Base-by-base conservation (phyloP, 129 eudicot species). In the Helianthus tuberosus region DNA sequence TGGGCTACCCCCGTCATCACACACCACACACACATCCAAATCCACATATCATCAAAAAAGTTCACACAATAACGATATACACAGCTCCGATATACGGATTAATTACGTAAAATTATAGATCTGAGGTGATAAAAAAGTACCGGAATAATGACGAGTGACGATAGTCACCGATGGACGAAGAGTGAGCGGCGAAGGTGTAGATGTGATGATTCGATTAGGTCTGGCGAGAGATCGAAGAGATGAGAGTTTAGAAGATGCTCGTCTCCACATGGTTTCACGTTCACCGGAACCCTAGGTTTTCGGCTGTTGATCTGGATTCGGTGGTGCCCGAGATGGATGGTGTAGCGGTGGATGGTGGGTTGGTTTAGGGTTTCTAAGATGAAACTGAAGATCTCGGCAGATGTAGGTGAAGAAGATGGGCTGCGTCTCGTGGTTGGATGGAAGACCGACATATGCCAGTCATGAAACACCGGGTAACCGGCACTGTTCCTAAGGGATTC, bases 211-310 rank as follows among this genome's bases (percentile, higher is more conserved):
- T 15, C 83, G 83, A 54, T 79, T 72, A 32, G 69, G 44, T 29
- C 62, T 27, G 52, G 63, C 44, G 11, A 73, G n/a, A 65, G 74
- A 79, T 79, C 78, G 83, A 69, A 79, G 74, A 54, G 78, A 6
- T 46, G 39, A 54, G 15, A 79, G 54, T 39, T 55, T 79, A 55
- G 83, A 54, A 71, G 83, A 72, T 25, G 61, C 59, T 79, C 78
- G 74, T 79, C 78, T 72, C 78, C 77, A 79, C 83, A 79, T 79
- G 78, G 62, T 64, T 69, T 60, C 48, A 51, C 65, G 16, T 72
- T 79, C 78, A 55, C 82, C 82, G 74, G 78, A 79, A 79, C 82
- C 78, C 82, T 72, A 79, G 78, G 73, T 63, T 50, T 50, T 64
- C 58, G 83, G 68, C 38, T 5, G 35, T 54, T 72, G 83, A 78